phyloP scores from a whole-genome alignment of 2,329 filamentous ascomycete genomes.

The Neonectria neomacrospora region DNA sequence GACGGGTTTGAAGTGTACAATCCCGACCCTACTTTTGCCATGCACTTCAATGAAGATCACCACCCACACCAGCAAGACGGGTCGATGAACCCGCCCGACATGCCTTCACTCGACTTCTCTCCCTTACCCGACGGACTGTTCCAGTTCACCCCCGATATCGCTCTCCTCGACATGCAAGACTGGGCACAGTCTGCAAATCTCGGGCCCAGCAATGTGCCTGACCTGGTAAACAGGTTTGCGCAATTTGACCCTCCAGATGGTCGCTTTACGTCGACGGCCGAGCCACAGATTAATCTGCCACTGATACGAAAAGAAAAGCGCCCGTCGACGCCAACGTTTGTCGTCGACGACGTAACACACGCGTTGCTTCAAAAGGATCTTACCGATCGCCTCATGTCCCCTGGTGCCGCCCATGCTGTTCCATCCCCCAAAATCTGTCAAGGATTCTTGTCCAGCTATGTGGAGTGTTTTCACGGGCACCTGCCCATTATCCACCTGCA shows the following conservation, averaged over 20 bases:
- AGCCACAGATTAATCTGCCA: not conserved
- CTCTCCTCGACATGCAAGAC: not conserved
- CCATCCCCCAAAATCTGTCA: constrained; percentile 20
- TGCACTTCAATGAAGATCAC: not conserved
- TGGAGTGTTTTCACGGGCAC: constrained; percentile 20
- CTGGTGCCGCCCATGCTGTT: not conserved
- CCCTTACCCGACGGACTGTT: not conserved
- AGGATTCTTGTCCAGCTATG: constrained; percentile 25
- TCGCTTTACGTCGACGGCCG: not conserved
- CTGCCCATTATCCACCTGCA: constrained; percentile 27
- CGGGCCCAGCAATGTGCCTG: not conserved
- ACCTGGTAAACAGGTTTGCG: not conserved
- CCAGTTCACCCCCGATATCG: not conserved
- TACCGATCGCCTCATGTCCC: not conserved
- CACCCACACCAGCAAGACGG: not conserved
- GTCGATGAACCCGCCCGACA: not conserved
- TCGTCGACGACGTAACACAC: constrained; percentile 1
- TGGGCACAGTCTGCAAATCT: not conserved
- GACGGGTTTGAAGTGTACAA: not conserved
- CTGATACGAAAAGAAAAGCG: not conserved
- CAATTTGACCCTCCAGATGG: not conserved
- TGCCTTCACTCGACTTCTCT: not conserved
- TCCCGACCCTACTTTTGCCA: not conserved
- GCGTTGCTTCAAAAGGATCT: constrained; percentile 9
- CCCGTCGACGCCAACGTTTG: not conserved